phyloP scores from a whole-genome alignment of 768 basidiomycete species.

The Leccinum rimulosum region DNA sequence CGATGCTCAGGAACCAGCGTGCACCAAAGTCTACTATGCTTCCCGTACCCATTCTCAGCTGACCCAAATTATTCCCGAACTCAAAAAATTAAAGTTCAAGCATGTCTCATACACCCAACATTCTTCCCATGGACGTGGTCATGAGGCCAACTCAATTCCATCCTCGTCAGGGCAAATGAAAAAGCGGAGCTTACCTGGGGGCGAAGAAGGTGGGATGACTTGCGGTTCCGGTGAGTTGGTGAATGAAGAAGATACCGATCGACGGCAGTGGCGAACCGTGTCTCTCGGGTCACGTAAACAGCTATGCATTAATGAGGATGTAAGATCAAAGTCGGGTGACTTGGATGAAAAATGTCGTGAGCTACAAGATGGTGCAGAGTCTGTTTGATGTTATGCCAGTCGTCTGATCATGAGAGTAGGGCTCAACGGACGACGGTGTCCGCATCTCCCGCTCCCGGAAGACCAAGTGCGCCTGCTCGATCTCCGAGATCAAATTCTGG shows the following conservation, averaged over 20 bases:
- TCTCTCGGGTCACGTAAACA: conserved; percentile 88
- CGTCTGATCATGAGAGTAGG: conserved; percentile 36
- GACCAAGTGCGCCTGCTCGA: conserved; percentile 75
- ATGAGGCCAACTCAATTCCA: not conserved
- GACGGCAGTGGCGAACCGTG: conserved; percentile 55
- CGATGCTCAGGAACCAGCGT: conserved; percentile 47
- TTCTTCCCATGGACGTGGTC: conserved; percentile 11
- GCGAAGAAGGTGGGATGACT: conserved; percentile 11
- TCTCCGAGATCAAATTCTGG: conserved; percentile 85
- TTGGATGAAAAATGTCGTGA: conserved; percentile 89
- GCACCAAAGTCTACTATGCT: conserved; percentile 88
- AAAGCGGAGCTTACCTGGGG: conserved; percentile 24
- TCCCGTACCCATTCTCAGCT: conserved; percentile 97
- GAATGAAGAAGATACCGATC: conserved; percentile 18
- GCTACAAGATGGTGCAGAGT: conserved; percentile 57
- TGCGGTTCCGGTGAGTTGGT: not conserved
- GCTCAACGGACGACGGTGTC: conserved; percentile 68
- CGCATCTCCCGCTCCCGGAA: conserved; percentile 65
- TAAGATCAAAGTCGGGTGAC: conserved; percentile 61
- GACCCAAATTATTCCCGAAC: conserved; percentile 84
- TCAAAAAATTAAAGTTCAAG: conserved; percentile 65
- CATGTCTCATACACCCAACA: conserved; percentile 19
- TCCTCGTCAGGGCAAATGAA: conserved; percentile 7
- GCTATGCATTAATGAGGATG: conserved; percentile 85
- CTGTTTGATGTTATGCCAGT: not conserved